Base-by-base conservation (phyloP, 495 filamentous ascomycete genomes). In the Pyronema domesticum region DNA sequence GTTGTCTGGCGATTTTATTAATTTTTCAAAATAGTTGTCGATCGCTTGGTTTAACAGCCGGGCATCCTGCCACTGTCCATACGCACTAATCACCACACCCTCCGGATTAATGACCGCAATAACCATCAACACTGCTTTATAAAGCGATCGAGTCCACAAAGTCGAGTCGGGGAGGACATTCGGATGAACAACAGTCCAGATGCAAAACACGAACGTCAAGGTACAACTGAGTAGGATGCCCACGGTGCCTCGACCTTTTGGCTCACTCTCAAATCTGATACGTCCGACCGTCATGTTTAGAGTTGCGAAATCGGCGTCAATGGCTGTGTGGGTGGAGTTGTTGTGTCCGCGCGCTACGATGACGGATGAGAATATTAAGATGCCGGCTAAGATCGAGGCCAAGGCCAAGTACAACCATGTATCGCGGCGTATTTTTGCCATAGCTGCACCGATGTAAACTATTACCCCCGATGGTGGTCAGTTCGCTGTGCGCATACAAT, bases 111-210 rank as follows among this genome's bases (percentile, higher is more conserved):
- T 37, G 5, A 58, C 15, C 8, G 56, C 51, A 18, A 58, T 13
- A 0, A 50, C 13, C 47, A 56, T 55, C 7, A 55, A 42, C 5
- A 56, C 7, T 3, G 37, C 13, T 23, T 55, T 51, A 30, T 55
- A 55, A 17, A 47, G 53, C 0, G 52, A 7, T 0, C 35, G 53
- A 10, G 46, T 2, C 1, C 23, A 15, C 0, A 13, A 1, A 6
- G 37, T 46, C 13, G 45, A 13, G 7, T 47, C 48, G 0, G 58
- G 55, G 33, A 58, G 43, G 7, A 58, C 42, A n/a, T 60, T 58
- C 8, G 56, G 47, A 51, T 58, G 52, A 3, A 60, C 10, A 2
- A 52, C 46, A 6, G 56, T 60, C 56, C 56, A 60, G 13, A 60
- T 36, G n/a, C 58, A 58, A 30, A 60, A 58, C n/a, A 55, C 37